phyloP scores from a whole-genome alignment of 352 stramenopile genomes.

The Thraustochytrium striatum region DNA sequence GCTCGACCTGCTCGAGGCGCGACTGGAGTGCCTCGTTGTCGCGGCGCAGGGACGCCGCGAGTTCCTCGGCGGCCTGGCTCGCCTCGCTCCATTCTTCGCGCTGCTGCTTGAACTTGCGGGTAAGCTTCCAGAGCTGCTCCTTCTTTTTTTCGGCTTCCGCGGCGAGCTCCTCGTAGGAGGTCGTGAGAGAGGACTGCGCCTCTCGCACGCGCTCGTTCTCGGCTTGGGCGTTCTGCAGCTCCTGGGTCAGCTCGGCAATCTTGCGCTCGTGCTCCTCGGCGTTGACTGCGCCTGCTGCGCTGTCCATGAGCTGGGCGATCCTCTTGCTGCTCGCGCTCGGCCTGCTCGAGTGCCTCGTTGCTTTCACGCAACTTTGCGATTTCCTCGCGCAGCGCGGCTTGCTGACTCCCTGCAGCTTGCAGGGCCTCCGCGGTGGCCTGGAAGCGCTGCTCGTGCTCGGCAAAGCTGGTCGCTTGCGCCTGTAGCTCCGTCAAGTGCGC shows the following conservation, averaged over 20 bases:
- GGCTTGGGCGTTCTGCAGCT: background rate
- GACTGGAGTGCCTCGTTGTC: too few species aligned
- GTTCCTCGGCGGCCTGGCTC: too few species aligned
- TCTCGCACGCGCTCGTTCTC: background rate
- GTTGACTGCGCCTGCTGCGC: background rate
- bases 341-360: background rate
- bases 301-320: background rate
- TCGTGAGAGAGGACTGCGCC: background rate
- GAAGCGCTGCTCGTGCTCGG: background rate
- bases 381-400: background rate
- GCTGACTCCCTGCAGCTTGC: background rate
- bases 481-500: background rate
- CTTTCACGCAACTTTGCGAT: background rate
- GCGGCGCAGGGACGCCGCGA: too few species aligned
- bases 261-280: background rate
- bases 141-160: background rate
- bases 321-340: background rate
- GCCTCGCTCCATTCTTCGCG: too few species aligned
- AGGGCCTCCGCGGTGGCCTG: background rate
- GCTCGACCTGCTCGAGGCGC: too few species aligned
- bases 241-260: background rate
- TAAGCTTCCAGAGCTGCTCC: constrained; percentile 10
- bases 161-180: background rate
- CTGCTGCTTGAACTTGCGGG: background rate
- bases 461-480: background rate